These are phyloP conservation scores for Arachis hypogaea DNA, from an alignment of 306 rosid species.

Conservation along the genomic window DNA sequence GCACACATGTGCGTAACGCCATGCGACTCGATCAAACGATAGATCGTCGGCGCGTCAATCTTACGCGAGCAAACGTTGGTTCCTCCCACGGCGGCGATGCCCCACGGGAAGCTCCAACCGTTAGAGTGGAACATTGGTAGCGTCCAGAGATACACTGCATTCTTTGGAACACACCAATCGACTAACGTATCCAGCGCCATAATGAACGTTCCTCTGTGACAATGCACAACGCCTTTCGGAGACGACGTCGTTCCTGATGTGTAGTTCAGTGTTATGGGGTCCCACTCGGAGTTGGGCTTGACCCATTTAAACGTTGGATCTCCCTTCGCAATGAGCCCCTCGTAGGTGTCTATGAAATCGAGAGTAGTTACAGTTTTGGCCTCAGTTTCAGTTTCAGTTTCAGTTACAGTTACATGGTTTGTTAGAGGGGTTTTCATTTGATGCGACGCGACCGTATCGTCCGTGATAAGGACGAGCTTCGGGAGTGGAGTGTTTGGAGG, in stretches of 20 bases:
- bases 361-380: neutral
- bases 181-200: slow-evolving; percentile 48
- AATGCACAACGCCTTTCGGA: slow-evolving; percentile 74
- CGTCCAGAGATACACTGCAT: slow-evolving; percentile 72
- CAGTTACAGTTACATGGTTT: too few relatives aligned
- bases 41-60: slow-evolving; percentile 53
- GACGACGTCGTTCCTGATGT: slow-evolving; percentile 86
- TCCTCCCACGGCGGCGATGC: slow-evolving; percentile 69
- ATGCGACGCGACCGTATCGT: slow-evolving; percentile 14
- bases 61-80: slow-evolving; percentile 64
- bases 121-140: slow-evolving; percentile 79
- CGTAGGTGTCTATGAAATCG: slow-evolving; percentile 44
- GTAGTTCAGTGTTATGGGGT: slow-evolving; percentile 66
- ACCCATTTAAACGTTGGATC: slow-evolving; percentile 59
- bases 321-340: slow-evolving; percentile 49
- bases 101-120: slow-evolving; percentile 84
- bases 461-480: slow-evolving; percentile 55
- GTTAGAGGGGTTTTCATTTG: neutral
- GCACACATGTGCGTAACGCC: slow-evolving; percentile 78
- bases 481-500: slow-evolving; percentile 44
- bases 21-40: slow-evolving; percentile 39
- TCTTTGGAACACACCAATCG: slow-evolving; percentile 60
- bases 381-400: too few relatives aligned
- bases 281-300: slow-evolving; percentile 71
- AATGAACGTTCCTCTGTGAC: slow-evolving; percentile 58